Percentiles rank a stretch among this genome's conserved stretches.
phyloP scores from a whole-genome alignment of 2,329 filamentous ascomycete species.

The Fusarium liriodendri region DNA sequence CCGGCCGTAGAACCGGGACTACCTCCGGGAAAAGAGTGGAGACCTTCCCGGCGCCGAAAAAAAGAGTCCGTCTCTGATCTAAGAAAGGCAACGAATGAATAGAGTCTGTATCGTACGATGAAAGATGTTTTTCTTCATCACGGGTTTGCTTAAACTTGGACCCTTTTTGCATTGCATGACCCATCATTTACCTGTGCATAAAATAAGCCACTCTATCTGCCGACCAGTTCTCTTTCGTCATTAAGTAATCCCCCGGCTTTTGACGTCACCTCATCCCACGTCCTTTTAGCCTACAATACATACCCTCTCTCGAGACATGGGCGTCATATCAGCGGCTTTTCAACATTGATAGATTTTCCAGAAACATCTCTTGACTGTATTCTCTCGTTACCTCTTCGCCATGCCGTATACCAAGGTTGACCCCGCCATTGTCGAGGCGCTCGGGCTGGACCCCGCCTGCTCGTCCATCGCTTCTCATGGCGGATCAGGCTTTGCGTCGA shows the following conservation, averaged over 20 bases:
- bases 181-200: background rate
- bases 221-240: conserved; percentile 6
- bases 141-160: background rate
- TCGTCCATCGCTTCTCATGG: conserved; percentile 71
- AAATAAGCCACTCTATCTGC: conserved; percentile 5
- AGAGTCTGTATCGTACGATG: background rate
- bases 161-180: background rate
- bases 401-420: conserved; percentile 32
- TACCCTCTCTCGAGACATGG: background rate
- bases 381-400: background rate
- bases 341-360: background rate
- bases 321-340: conserved; percentile 2
- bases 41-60: background rate
- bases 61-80: background rate
- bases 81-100: background rate
- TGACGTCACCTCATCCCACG: conserved; percentile 44
- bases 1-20: background rate
- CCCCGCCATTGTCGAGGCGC: conserved; percentile 49
- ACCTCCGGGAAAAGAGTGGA: background rate
- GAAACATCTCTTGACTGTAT: background rate
- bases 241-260: conserved; percentile 40
- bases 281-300: background rate
- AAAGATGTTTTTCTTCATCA: background rate
- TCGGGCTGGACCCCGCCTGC: conserved; percentile 69
- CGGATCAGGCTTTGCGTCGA: conserved; percentile 75